phyloP scores from a whole-genome alignment of 495 filamentous ascomycete species.

The Penicillium fimorum region DNA sequence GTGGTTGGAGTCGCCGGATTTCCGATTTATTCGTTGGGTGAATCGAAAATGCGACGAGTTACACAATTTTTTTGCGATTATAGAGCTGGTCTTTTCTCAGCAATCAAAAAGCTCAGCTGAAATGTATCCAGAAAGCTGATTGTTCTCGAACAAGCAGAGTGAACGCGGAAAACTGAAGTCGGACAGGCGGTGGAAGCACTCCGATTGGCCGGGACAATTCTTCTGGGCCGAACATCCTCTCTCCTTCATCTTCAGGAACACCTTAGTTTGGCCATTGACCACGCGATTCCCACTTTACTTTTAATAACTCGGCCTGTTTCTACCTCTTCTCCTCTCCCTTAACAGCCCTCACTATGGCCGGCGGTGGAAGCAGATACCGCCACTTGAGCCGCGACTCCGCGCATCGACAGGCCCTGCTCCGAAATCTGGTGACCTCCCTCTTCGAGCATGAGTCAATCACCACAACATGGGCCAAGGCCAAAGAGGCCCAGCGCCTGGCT shows the following conservation, averaged over 20 bases:
- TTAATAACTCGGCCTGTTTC: background rate
- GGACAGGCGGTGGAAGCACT: slow-evolving; percentile 34
- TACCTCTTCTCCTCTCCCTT: background rate
- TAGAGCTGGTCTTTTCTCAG: background rate
- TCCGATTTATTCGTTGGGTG: background rate
- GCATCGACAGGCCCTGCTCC: slow-evolving; percentile 88
- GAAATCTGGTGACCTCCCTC: slow-evolving; percentile 95
- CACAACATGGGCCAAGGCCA: slow-evolving; percentile 94
- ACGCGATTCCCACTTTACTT: background rate
- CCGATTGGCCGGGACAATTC: slow-evolving; percentile 48
- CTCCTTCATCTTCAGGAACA: slow-evolving; percentile 6
- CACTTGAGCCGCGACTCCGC: slow-evolving; percentile 78
- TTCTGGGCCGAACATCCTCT: slow-evolving; percentile 33
- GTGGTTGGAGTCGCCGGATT: background rate
- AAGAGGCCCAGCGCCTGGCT: slow-evolving; percentile 89
- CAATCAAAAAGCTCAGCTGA: slow-evolving; percentile 2
- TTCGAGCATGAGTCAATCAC: slow-evolving; percentile 88
- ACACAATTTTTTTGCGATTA: background rate
- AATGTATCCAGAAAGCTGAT: background rate
- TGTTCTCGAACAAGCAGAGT: slow-evolving; percentile 1
- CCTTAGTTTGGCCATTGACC: slow-evolving; percentile 3
- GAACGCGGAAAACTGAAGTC: slow-evolving; percentile 19
- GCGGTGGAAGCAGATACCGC: slow-evolving; percentile 79
- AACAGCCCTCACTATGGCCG: slow-evolving; percentile 66
- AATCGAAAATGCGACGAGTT: background rate